These are phyloP conservation scores for Russula sp. DNA, from an alignment of 768 basidiomycete genomes.

Conservation along the genomic window DNA sequence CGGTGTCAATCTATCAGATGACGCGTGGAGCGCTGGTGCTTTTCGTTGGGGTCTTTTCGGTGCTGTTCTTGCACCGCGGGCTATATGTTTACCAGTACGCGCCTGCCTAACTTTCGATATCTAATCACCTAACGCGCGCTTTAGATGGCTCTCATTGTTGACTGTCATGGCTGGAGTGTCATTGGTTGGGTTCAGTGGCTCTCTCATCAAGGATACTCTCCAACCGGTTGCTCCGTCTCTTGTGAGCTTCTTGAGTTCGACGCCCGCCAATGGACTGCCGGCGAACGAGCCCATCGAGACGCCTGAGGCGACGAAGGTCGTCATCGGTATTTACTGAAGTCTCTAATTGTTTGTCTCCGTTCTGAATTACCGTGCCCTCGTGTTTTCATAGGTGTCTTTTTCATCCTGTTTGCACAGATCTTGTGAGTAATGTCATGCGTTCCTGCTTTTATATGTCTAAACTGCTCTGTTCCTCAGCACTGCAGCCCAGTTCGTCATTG, in stretches of 20 bases:
- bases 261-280: constrained; percentile 30
- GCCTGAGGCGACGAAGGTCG: constrained; percentile 61
- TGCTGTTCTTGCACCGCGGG: constrained; percentile 81
- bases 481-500: constrained; percentile 88
- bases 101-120: background rate
- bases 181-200: constrained; percentile 85
- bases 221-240: constrained; percentile 39
- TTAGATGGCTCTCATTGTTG: constrained; percentile 83
- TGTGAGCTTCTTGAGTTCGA: constrained; percentile 26
- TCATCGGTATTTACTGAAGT: constrained; percentile 52
- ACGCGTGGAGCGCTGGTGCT: constrained; percentile 87
- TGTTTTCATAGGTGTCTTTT: constrained; percentile 62
- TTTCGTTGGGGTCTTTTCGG: constrained; percentile 88
- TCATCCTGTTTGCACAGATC: constrained; percentile 90
- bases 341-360: constrained; percentile 19
- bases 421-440: constrained; percentile 52
- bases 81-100: constrained; percentile 83
- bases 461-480: constrained; percentile 44
- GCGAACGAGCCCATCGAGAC: constrained; percentile 45
- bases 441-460: constrained; percentile 14
- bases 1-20: constrained; percentile 98
- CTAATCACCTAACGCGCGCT: constrained; percentile 11
- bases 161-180: constrained; percentile 83
- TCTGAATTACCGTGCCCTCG: constrained; percentile 25
- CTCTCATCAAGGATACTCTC: constrained; percentile 71